Base-by-base conservation (phyloP, 768 basidiomycete genomes). In the Boletus subparvulus region DNA sequence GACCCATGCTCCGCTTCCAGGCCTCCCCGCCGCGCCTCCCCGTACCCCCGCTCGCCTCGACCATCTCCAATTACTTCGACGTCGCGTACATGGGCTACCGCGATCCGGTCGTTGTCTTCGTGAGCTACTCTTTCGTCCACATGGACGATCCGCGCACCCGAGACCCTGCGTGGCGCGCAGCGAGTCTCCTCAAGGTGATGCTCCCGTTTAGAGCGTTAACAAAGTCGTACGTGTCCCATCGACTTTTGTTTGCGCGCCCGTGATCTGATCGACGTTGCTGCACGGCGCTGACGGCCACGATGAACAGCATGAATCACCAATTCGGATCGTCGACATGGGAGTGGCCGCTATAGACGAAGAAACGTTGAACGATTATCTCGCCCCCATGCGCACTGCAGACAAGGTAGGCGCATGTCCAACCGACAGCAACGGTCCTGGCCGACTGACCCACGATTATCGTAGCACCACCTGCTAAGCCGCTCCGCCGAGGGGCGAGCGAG, bases 61-160 rank as follows among this genome's bases (percentile, higher is more conserved):
- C n/a, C n/a, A n/a, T n/a, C n/a, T n/a, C n/a, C n/a, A n/a, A n/a
- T n/a, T n/a, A n/a, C n/a, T n/a, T n/a, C 73, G 92, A 97, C 35
- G 83, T 72, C 6, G 95, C 95, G n/a, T n/a, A n/a, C n/a, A n/a
- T 92, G 88, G 87, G 77, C 7, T 92, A 91, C 67, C 82, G 92
- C 47, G 95, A 94, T 2, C 91, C 97, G 46, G 88, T 95, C 32
- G 90, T 95, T 14, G n/a, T n/a, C n/a, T 90, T 85, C 61, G 93
- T 95, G 65, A 93, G 88, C 80, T 99, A 99, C 77, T 98, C 89
- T 76, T 99, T 92, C 70, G 82, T 94, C 10, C 95, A 98, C 72
- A 70, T 86, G 44, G 82, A 88, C 54, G 90, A 94, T 65, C 75
- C 66, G 44, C 67, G 73, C 24, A 71, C 77, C 46, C 78, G 76